phyloP scores from a whole-genome alignment of 768 basidiomycete genomes.

The Kwoniella europaea region DNA sequence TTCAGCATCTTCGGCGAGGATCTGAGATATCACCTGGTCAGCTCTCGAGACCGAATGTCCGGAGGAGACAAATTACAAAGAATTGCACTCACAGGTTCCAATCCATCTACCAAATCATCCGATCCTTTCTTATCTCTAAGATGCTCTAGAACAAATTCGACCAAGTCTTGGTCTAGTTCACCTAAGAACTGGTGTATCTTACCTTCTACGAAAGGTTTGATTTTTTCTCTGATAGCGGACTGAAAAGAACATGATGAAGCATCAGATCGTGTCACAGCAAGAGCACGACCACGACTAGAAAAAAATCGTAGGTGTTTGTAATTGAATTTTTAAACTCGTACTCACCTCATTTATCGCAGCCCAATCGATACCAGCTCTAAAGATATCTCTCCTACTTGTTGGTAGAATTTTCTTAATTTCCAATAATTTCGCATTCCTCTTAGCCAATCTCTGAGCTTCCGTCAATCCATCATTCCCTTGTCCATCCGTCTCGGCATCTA shows the following conservation, averaged over 20 bases:
- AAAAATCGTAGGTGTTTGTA: no score
- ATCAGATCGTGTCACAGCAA: neutral
- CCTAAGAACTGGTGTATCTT: constrained; percentile 87
- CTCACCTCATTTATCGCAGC: constrained; percentile 85
- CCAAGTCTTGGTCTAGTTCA: constrained; percentile 88
- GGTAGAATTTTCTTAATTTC: constrained; percentile 77
- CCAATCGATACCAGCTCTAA: constrained; percentile 68
- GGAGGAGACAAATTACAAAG: neutral
- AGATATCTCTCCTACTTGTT: constrained; percentile 67
- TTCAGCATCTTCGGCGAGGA: constrained; percentile 87
- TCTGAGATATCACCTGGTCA: constrained; percentile 61
- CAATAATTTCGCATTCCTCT: constrained; percentile 77
- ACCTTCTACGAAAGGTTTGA: constrained; percentile 80
- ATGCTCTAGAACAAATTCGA: constrained; percentile 92
- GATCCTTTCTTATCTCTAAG: constrained; percentile 87
- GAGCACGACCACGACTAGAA: neutral
- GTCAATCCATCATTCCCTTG: constrained; percentile 31
- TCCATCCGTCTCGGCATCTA: constrained; percentile 63
- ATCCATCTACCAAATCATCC: constrained; percentile 80
- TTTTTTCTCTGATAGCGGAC: constrained; percentile 75
- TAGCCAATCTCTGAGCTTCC: constrained; percentile 72
- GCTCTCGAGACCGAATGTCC: no score
- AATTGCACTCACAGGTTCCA: constrained; percentile 76
- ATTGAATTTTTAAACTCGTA: constrained; percentile 5
- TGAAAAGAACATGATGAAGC: constrained; percentile 48